Base-by-base conservation (phyloP, 2,329 filamentous ascomycete genomes). In the Cadophora luteo-olivacea region DNA sequence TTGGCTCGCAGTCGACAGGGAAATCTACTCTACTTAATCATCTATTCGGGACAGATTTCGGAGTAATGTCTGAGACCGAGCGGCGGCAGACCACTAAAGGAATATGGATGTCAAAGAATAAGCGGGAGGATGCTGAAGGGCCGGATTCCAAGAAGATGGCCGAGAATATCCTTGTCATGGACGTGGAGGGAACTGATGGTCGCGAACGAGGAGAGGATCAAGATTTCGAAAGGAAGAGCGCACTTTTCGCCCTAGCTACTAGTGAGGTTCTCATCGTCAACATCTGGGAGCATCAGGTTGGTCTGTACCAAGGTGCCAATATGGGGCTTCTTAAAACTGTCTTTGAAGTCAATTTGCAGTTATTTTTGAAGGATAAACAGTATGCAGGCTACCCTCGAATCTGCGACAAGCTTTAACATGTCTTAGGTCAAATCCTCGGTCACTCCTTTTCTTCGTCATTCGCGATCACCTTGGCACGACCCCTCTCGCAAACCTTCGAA, bases 81-180 rank as follows among this genome's bases (percentile, higher is more conserved):
- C 89, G 96, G 72, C 90, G 94, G 70, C 96, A 99, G 85, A 99
- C 96, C 0, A 99, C 96, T 55, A 99, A 98, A 84, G 96, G 96
- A 78, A 99, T 99, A 79, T 99, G 96, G 96, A 91, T 99, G 91
- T 97, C 94, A 72, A 97, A 97, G 84, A 98, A 98, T 82, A 97
- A 97, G 84, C 83, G 84, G 33, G 80, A 81, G 54, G 85, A 86
- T 74, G 81, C 83, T 63, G 80, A 81, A 72, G 80, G 83, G 67
- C 72, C 76, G 25, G 84, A 82, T 66, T 81, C 80, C 61, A 82
- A 82, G 72, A 84, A 84, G 72, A 97, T 98, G 94, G 94, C 95
- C 65, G 93, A 97, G 77, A 99, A 99, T 81, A 97, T 99, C 76
- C 84, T 99, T 71, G 96, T 99, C 75, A 99, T 99, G 96, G 96